phyloP scores from a whole-genome alignment of 257 asterid species.

The Leonotis leonurus region DNA sequence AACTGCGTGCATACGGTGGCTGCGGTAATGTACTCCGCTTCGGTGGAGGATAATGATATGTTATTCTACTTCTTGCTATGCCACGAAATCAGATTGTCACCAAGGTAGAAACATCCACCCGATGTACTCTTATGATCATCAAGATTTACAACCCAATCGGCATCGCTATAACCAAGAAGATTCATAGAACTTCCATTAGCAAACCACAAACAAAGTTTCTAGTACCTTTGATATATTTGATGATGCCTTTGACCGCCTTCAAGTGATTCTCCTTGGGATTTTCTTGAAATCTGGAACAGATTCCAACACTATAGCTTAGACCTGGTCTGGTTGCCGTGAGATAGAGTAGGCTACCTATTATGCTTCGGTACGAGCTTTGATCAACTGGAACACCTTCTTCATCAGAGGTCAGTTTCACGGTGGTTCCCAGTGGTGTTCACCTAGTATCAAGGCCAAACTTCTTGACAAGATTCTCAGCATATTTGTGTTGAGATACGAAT shows the following conservation, averaged over 20 bases:
- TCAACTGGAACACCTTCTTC: too few relatives aligned
- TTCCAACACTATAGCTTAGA: not conserved
- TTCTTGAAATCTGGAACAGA: not conserved
- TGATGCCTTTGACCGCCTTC: not conserved
- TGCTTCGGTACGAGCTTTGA: too few relatives aligned
- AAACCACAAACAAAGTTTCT: not conserved
- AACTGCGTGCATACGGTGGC: not conserved
- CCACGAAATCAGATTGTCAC: not conserved
- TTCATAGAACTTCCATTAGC: not conserved
- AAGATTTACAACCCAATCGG: not conserved
- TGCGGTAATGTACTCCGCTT: not conserved
- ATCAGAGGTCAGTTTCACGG: too few relatives aligned
- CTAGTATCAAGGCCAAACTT: too few relatives aligned
- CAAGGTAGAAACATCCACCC: too few relatives aligned
- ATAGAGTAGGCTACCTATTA: too few relatives aligned
- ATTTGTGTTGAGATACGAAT: too few relatives aligned
- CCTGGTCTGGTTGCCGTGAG: too few relatives aligned
- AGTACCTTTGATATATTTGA: not conserved
- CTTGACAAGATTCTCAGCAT: too few relatives aligned
- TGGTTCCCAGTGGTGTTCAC: too few relatives aligned
- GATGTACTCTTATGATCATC: too few relatives aligned
- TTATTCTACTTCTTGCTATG: not conserved
- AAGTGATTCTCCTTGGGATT: not conserved
- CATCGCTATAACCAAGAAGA: not conserved
- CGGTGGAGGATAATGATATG: not conserved